Evolutionary conservation across 1,139 yeast genomes (phyloP).

Genomic region (Suhomyces yuchorum): DNA sequence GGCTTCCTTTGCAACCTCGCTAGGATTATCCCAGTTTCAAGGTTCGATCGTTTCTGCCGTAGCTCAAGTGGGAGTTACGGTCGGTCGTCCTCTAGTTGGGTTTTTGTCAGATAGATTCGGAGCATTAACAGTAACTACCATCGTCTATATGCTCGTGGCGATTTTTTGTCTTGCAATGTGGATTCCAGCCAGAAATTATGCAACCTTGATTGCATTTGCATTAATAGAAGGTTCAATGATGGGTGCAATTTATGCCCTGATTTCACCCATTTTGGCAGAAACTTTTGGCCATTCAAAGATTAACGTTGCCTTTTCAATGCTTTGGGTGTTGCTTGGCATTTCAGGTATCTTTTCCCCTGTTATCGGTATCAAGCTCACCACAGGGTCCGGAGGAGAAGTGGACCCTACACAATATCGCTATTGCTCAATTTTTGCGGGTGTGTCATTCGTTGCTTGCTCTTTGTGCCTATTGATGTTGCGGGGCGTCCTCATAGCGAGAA

Average conservation of each 20-base stretch:
- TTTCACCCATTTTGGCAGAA: conserved; percentile 30
- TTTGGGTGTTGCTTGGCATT: conserved; percentile 50
- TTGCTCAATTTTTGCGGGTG: conserved; percentile 57
- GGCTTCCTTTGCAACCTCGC: conserved; percentile 32
- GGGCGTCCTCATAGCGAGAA: conserved; percentile 53
- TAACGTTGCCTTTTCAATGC: conserved; percentile 49
- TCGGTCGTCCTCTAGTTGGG: conserved; percentile 50
- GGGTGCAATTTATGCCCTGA: conserved; percentile 46
- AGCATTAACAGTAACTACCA: conserved; percentile 42
- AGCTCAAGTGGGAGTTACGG: conserved; percentile 43
- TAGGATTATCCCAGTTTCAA: conserved; percentile 31
- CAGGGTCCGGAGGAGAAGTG: conserved; percentile 26
- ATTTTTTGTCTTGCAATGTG: conserved; percentile 55
- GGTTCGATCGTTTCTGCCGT: conserved; percentile 56
- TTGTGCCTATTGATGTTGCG: conserved; percentile 41
- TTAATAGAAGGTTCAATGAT: conserved; percentile 50
- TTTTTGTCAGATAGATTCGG: conserved; percentile 49
- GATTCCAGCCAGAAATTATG: conserved; percentile 59
- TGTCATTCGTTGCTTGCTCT: conserved; percentile 48
- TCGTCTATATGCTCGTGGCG: conserved; percentile 37
- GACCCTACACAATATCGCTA: conserved; percentile 49
- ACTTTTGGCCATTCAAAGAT: conserved; percentile 48
- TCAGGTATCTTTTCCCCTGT: conserved; percentile 55
- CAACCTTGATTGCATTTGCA: conserved; percentile 51
- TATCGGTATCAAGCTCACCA: conserved; percentile 51